A percentile compares a stretch with the other conserved stretches of the same genome.
These are phyloP conservation scores for Plenodomus lindquistii DNA, from an alignment of 2,329 filamentous ascomycete genomes.

Conservation along the genomic window DNA sequence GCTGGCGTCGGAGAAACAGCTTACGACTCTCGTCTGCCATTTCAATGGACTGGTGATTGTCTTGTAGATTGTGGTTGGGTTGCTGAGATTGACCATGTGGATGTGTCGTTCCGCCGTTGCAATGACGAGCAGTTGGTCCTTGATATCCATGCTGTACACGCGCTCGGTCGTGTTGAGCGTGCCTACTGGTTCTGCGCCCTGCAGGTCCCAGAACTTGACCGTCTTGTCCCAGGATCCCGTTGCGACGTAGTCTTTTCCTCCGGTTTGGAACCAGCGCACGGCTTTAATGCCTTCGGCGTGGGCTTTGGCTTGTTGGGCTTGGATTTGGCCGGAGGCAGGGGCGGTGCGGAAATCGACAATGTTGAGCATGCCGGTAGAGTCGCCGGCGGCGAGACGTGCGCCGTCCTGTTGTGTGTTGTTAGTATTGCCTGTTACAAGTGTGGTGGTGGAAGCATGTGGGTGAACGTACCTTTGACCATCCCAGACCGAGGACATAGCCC, in stretches of 20 bases:
- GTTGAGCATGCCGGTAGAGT: slow-evolving; percentile 88
- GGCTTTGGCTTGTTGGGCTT: slow-evolving; percentile 62
- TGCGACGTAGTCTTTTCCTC: slow-evolving; percentile 77
- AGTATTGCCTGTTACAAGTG: neutral
- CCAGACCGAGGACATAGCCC: slow-evolving; percentile 75
- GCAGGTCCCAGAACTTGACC: slow-evolving; percentile 85
- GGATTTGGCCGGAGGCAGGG: slow-evolving; percentile 33
- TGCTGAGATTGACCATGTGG: slow-evolving; percentile 88
- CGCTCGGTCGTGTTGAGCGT: slow-evolving; percentile 72
- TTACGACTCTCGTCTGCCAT: slow-evolving; percentile 95
- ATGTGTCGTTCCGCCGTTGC: slow-evolving; percentile 96
- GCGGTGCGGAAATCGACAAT: slow-evolving; percentile 75
- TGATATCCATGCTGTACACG: slow-evolving; percentile 90
- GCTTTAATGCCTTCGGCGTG: slow-evolving; percentile 83
- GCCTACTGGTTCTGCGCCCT: slow-evolving; percentile 64
- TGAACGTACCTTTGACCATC: slow-evolving; percentile 80
- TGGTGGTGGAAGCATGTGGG: neutral
- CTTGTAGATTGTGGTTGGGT: slow-evolving; percentile 93
- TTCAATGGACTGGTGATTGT: slow-evolving; percentile 93
- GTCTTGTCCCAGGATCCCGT: slow-evolving; percentile 94
- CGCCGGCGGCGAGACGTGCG: slow-evolving; percentile 81
- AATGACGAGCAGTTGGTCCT: slow-evolving; percentile 84
- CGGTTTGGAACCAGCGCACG: slow-evolving; percentile 66
- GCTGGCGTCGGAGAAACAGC: slow-evolving; percentile 88
- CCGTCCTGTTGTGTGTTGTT: slow-evolving; percentile 68